Percentiles rank a stretch among this genome's conserved stretches.
These are phyloP conservation scores for Lentinula boryana DNA, from an alignment of 768 basidiomycete genomes.

Conservation along the genomic window DNA sequence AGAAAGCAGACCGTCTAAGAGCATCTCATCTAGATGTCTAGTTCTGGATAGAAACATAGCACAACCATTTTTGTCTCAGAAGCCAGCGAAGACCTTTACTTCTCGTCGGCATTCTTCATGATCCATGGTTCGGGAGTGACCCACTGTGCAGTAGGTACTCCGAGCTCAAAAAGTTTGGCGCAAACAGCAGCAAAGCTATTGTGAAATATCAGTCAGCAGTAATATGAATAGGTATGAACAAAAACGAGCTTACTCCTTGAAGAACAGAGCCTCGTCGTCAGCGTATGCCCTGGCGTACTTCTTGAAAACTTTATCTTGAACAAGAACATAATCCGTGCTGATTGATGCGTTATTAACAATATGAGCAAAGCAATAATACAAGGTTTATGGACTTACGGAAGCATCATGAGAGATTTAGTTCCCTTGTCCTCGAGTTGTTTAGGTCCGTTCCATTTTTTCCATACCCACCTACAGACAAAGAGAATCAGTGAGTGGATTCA, in stretches of 20 bases:
- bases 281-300: slow-evolving; percentile 86
- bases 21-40: neutral
- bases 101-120: slow-evolving; percentile 53
- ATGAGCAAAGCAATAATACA: neutral
- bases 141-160: slow-evolving; percentile 82
- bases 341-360: neutral
- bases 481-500: neutral
- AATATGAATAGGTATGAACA: neutral
- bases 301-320: slow-evolving; percentile 89
- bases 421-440: slow-evolving; percentile 93
- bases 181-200: slow-evolving; percentile 78
- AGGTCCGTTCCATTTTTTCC: slow-evolving; percentile 93
- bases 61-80: neutral
- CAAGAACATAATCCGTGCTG: slow-evolving; percentile 84
- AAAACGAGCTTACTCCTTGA: slow-evolving; percentile 72
- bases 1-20: neutral
- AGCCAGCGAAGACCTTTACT: slow-evolving; percentile 13
- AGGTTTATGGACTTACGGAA: slow-evolving; percentile 57
- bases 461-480: slow-evolving; percentile 56
- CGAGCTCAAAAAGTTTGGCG: slow-evolving; percentile 83
- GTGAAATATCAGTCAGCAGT: neutral
- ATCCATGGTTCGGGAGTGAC: slow-evolving; percentile 68
- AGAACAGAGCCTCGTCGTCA: slow-evolving; percentile 78
- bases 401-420: slow-evolving; percentile 89
- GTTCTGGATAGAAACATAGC: neutral